A percentile compares a stretch with the other conserved stretches of the same genome.
phyloP scores from a whole-genome alignment of 352 stramenopile genomes.

The Pythium vanterpoolii region DNA sequence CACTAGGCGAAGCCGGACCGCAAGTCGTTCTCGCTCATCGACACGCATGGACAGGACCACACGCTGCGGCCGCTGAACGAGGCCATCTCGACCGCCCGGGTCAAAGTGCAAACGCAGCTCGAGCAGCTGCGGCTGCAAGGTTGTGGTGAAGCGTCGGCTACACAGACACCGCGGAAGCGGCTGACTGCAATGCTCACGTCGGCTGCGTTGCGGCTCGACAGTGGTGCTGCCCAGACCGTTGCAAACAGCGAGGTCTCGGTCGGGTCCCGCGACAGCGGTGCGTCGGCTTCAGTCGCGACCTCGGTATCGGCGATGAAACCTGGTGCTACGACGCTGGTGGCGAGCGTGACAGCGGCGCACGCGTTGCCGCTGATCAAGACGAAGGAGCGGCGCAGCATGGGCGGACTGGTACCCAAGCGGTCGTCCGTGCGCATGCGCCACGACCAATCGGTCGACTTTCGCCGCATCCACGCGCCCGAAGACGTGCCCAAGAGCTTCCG shows the following conservation, averaged over 20 bases:
- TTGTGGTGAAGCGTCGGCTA: neutral
- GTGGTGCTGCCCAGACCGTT: neutral
- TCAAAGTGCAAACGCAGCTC: conserved; percentile 33
- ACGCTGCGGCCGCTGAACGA: conserved; percentile 46
- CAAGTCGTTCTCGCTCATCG: conserved; percentile 52
- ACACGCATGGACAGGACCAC: conserved; percentile 48
- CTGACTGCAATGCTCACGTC: conserved; percentile 1
- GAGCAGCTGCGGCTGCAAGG: neutral
- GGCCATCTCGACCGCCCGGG: conserved; percentile 43
- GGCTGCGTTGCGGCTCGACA: neutral
- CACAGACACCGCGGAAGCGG: conserved; percentile 3
- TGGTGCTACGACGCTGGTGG: conserved; percentile 22
- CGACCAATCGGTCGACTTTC: conserved; percentile 63
- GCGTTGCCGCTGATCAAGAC: conserved; percentile 51
- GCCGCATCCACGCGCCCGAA: conserved; percentile 64
- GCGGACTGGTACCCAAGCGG: conserved; percentile 61
- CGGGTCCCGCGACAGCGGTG: neutral
- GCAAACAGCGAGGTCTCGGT: neutral
- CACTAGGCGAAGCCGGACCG: conserved; percentile 50
- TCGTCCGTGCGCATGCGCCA: conserved; percentile 58
- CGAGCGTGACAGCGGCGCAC: conserved; percentile 36
- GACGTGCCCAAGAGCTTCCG: conserved; percentile 75
- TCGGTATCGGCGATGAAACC: neutral
- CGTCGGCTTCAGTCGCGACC: neutral
- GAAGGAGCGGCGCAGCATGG: conserved; percentile 59